Percentiles rank a stretch among this genome's conserved stretches.
Evolutionary conservation across 192 early-diverging fungal species (phyloP).

Genomic region (Rhizoclosmatium globosum): DNA sequence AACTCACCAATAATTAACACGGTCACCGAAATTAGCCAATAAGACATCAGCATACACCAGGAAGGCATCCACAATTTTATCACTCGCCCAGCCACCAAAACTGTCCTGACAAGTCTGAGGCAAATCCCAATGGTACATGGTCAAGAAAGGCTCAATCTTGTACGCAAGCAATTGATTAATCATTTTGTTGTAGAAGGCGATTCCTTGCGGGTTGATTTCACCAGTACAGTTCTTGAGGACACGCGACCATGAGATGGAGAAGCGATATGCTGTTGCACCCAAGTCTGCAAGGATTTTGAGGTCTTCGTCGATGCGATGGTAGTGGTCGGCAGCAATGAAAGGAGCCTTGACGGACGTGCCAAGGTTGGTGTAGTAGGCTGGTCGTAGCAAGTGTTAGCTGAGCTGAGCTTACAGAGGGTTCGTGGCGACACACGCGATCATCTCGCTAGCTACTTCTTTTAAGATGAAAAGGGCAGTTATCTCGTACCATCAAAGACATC

Average conservation of each 20-base stretch:
- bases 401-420: too few species aligned
- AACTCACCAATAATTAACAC: constrained; percentile 40
- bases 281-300: constrained; percentile 33
- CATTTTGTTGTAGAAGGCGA: constrained; percentile 41
- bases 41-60: constrained; percentile 41
- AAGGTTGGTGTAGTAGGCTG: background rate
- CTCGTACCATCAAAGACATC: constrained; percentile 51
- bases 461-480: background rate
- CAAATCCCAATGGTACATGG: constrained; percentile 47
- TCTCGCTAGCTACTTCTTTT: background rate
- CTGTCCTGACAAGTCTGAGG: constrained; percentile 45
- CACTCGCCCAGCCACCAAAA: constrained; percentile 25
- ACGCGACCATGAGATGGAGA: constrained; percentile 48
- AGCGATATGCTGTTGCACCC: constrained; percentile 44
- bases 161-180: constrained; percentile 37
- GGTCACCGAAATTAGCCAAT: constrained; percentile 35
- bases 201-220: constrained; percentile 35
- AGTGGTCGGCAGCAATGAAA: constrained; percentile 36
- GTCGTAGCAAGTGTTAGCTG: too few species aligned
- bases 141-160: constrained; percentile 41
- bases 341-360: background rate
- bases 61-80: constrained; percentile 46
- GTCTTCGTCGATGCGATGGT: constrained; percentile 34
- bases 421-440: too few species aligned
- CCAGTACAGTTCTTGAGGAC: constrained; percentile 47